These are phyloP conservation scores for Ensete glaucum DNA, from an alignment of 176 grass and related monocot species.

Conservation along the genomic window DNA sequence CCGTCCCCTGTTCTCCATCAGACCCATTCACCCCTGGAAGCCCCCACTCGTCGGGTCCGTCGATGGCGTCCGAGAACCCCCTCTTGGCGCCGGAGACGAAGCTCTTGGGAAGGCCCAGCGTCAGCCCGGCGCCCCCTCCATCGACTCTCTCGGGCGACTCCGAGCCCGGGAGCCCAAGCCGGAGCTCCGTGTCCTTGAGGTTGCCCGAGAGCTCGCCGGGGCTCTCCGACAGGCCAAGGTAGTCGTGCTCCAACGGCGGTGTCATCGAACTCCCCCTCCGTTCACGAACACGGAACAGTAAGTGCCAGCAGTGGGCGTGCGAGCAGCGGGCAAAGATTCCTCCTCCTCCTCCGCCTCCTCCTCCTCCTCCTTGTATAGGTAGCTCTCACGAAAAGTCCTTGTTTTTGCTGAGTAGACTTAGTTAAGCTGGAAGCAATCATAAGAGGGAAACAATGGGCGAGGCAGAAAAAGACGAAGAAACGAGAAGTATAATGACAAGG, in stretches of 20 bases:
- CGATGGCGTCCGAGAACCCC: slow-evolving; percentile 60
- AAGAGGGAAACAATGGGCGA: not conserved
- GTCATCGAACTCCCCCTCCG: not conserved
- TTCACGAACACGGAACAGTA: not conserved
- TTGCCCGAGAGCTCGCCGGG: slow-evolving; percentile 14
- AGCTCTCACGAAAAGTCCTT: not conserved
- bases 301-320: not conserved
- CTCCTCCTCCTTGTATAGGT: not conserved
- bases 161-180: slow-evolving; percentile 55
- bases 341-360: slow-evolving; percentile 8
- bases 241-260: slow-evolving; percentile 11
- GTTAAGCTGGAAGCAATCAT: not conserved
- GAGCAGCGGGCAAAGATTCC: not conserved
- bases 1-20: slow-evolving; percentile 26
- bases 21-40: slow-evolving; percentile 25
- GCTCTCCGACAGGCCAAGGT: slow-evolving; percentile 12
- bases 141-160: slow-evolving; percentile 18
- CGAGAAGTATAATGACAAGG: not conserved
- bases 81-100: slow-evolving; percentile 49
- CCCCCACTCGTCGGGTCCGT: slow-evolving; percentile 22
- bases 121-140: slow-evolving; percentile 8
- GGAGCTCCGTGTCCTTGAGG: slow-evolving; percentile 52
- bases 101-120: slow-evolving; percentile 50
- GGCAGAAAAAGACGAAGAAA: not conserved
- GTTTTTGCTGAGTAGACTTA: not conserved